Evolutionary conservation across 257 asterid genomes (phyloP), one percentile per base, ranked within the genome.

Genomic region (Gynochthodes officinalis): DNA sequence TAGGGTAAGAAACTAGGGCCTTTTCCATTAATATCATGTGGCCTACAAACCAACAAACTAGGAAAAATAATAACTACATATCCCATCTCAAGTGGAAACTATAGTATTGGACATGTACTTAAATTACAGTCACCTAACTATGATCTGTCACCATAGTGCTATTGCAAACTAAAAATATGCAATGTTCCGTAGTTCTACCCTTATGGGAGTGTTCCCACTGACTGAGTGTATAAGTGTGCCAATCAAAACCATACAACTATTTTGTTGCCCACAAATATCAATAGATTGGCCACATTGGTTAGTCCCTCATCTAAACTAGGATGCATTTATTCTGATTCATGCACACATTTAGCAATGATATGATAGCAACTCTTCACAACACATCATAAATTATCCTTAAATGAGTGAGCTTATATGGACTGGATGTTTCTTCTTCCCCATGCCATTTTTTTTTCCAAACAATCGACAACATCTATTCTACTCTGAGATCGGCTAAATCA

Each of bases 141-240:
- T 37, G 79, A 69, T 48, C 4, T 69, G 71, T 75, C 74, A 49
- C 57, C 61, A 39, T 59, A 57, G n/a, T 11, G 64, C n/a, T n/a
- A 65, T 61, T 50, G 18, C 15, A 25, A 77, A 57, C 40, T 28
- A 32, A 48, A 75, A 79, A 67, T 18, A 73, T 71, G 75, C 78
- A 83, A 72, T 76, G 67, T 50, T 73, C 58, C 58, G 23, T 83
- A 75, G 72, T 79, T 69, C 53, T 61, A 33, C 69, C 78, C 72
- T 43, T 50, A 73, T 77, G 70, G 46, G 61, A 62, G 39, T 70
- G 74, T 42, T 58, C 32, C 52, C 39, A 63, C 23, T 64, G 21
- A n/a, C n/a, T n/a, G n/a, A n/a, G n/a, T n/a, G n/a, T n/a, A 15
- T 63, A 30, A 64, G 23, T 25, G 50, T 39, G 21, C 71, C 67